Percentiles rank a stretch among this genome's conserved stretches.
These are phyloP conservation scores for Catharanthus roseus DNA, from an alignment of 257 asterid genomes.

Conservation along the genomic window DNA sequence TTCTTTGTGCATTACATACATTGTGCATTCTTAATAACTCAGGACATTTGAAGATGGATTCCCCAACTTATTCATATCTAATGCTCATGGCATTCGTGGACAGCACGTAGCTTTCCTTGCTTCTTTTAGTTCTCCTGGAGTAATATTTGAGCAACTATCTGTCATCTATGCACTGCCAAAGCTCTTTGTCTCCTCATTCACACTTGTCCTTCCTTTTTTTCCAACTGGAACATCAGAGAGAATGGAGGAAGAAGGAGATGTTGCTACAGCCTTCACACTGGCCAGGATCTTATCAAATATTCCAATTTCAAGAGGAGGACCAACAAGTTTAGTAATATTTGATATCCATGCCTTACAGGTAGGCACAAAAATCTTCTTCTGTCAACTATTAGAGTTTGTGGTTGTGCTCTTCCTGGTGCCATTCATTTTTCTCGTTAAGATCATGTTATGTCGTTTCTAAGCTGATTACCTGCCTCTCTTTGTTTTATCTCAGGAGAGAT, in stretches of 20 bases:
- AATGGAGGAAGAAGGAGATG: slow-evolving; percentile 99
- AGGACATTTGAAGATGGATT: slow-evolving; percentile 98
- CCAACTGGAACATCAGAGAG: slow-evolving; percentile 99
- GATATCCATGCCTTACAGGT: slow-evolving; percentile 99
- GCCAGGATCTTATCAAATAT: slow-evolving; percentile 91
- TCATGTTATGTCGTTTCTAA: slow-evolving; percentile 3
- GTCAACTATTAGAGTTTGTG: not conserved
- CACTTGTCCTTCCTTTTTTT: slow-evolving; percentile 94
- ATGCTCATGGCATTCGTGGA: slow-evolving; percentile 96
- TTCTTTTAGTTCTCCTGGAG: slow-evolving; percentile 96
- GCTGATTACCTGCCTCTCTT: slow-evolving; percentile 7
- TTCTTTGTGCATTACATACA: slow-evolving; percentile 10
- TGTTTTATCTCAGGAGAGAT: slow-evolving; percentile 67
- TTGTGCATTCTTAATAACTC: slow-evolving; percentile 18
- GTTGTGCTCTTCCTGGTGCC: not conserved
- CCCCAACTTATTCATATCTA: slow-evolving; percentile 89
- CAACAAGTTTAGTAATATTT: slow-evolving; percentile 82
- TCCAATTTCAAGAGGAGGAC: slow-evolving; percentile 93
- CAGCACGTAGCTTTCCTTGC: slow-evolving; percentile 97
- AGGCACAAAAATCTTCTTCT: slow-evolving; percentile 9
- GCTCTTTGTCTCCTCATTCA: slow-evolving; percentile 87
- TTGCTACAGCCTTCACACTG: slow-evolving; percentile 93
- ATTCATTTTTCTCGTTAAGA: slow-evolving; percentile 2
- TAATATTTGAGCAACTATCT: slow-evolving; percentile 89
- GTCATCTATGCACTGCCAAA: slow-evolving; percentile 85